These are phyloP conservation scores for Bidens hawaiensis DNA, from an alignment of 140 eudicot genomes.

Conservation along the genomic window DNA sequence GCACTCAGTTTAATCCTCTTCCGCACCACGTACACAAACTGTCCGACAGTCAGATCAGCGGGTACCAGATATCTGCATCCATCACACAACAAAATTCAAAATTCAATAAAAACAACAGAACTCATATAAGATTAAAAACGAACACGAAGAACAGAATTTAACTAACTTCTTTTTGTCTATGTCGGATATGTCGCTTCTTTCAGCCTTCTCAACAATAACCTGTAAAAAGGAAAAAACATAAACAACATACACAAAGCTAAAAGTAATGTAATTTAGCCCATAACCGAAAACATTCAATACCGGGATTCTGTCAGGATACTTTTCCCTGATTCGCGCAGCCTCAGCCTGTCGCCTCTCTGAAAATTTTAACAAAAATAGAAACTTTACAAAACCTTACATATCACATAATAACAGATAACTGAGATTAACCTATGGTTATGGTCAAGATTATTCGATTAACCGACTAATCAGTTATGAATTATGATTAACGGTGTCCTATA, in stretches of 20 bases:
- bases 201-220: conserved; percentile 97
- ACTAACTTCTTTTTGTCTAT: conserved; percentile 92
- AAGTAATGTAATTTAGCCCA: not conserved
- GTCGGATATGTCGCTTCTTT: conserved; percentile 83
- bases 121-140: not conserved
- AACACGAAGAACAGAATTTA: not conserved
- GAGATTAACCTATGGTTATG: too few species aligned
- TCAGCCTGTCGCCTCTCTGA: conserved; percentile 93
- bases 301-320: conserved; percentile 93
- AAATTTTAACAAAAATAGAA: not conserved
- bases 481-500: too few species aligned
- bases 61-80: conserved; percentile 54
- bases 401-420: too few species aligned
- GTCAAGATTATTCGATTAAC: too few species aligned
- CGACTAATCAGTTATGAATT: too few species aligned
- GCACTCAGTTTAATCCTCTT: conserved; percentile 55
- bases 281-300: conserved; percentile 25
- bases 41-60: conserved; percentile 55
- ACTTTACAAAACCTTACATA: not conserved
- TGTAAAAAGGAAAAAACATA: conserved; percentile 15
- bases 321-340: conserved; percentile 95
- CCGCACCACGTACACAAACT: conserved; percentile 55
- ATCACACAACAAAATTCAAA: conserved; percentile 1
- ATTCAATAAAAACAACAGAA: not conserved
- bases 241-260: not conserved